These are phyloP conservation scores for Coemansia sp. DNA, from an alignment of 192 early-diverging fungal genomes.

Conservation along the genomic window DNA sequence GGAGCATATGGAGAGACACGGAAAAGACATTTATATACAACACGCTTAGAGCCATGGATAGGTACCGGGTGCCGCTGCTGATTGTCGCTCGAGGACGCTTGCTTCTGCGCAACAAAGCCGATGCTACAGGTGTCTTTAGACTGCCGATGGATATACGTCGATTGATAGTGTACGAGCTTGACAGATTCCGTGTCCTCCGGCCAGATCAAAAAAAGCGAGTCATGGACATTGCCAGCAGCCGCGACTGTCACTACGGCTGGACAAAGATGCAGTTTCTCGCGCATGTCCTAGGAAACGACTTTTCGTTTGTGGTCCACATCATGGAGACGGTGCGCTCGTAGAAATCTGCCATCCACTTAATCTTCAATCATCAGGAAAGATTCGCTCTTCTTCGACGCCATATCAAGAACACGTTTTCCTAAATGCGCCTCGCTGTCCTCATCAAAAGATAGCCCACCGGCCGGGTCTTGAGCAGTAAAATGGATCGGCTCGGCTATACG, in stretches of 20 bases:
- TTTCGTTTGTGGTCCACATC: background rate
- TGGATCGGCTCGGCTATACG: constrained; percentile 33
- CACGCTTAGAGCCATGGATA: constrained; percentile 25
- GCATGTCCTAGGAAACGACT: constrained; percentile 22
- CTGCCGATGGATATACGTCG: constrained; percentile 28
- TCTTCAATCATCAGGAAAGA: constrained; percentile 34
- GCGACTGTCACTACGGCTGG: background rate
- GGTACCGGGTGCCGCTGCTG: constrained; percentile 30
- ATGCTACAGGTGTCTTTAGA: background rate
- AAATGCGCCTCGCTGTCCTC: background rate
- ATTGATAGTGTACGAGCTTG: constrained; percentile 15
- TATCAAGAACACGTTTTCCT: constrained; percentile 15
- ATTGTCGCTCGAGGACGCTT: constrained; percentile 35
- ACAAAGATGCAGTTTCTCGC: constrained; percentile 14
- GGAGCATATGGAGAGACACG: constrained; percentile 18
- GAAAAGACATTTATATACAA: constrained; percentile 24
- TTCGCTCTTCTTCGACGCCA: constrained; percentile 24
- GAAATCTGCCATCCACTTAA: background rate
- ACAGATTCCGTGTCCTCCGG: constrained; percentile 16
- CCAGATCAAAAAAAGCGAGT: constrained; percentile 18
- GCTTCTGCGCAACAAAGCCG: constrained; percentile 6
- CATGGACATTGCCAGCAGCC: constrained; percentile 14
- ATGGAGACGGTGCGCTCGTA: background rate
- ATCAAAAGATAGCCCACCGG: constrained; percentile 12
- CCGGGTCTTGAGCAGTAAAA: constrained; percentile 14